Evolutionary conservation across 257 asterid species (phyloP).

Genomic region (Lithospermum erythrorhizon): DNA sequence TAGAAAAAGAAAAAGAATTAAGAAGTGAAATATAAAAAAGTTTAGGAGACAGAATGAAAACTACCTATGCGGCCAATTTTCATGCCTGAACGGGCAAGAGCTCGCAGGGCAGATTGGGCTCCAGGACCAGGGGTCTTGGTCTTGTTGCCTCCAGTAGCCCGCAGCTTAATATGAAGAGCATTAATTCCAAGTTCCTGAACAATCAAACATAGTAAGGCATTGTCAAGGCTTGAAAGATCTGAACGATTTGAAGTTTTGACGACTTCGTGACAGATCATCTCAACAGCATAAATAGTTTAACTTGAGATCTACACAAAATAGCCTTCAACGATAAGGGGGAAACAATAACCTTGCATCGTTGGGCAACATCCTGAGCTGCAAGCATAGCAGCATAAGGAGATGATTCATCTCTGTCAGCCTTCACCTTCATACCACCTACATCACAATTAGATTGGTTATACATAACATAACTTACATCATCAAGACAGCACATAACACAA

Average conservation of each 20-base stretch:
- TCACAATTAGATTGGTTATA: background rate
- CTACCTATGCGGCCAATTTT: conserved; percentile 92
- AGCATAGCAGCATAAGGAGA: conserved; percentile 98
- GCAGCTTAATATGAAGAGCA: conserved; percentile 83
- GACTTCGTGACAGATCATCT: no score
- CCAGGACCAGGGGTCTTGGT: conserved; percentile 97
- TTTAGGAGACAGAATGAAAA: background rate
- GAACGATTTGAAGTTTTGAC: no score
- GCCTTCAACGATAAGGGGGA: background rate
- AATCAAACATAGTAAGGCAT: background rate
- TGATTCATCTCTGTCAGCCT: conserved; percentile 91
- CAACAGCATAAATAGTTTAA: background rate
- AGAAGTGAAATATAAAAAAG: no score
- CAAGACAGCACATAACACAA: background rate
- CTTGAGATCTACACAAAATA: background rate
- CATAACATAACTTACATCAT: background rate
- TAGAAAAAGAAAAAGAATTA: no score
- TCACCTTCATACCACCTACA: conserved; percentile 87
- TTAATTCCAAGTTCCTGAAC: conserved; percentile 69
- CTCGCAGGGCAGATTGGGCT: conserved; percentile 87
- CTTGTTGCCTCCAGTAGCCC: conserved; percentile 92
- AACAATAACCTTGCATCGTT: conserved; percentile 68
- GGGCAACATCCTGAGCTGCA: conserved; percentile 90
- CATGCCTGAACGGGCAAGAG: conserved; percentile 95
- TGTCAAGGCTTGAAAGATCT: no score